A percentile compares a stretch with the other conserved stretches of the same genome.
Evolutionary conservation across 1,284 basidiomycete species (phyloP).

Genomic region (Ceratobasidium sp.): DNA sequence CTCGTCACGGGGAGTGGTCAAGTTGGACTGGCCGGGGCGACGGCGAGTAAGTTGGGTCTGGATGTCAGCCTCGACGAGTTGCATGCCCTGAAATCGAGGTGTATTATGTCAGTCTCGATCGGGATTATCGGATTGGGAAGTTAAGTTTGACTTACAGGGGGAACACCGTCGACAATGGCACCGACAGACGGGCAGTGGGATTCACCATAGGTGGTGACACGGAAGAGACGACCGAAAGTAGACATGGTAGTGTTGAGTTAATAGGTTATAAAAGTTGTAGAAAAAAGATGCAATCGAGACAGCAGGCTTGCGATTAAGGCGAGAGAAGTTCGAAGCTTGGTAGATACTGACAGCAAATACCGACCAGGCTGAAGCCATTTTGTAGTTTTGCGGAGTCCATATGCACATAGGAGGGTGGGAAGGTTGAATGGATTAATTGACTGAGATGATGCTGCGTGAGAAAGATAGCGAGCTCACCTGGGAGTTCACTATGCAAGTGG

Average conservation of each 20-base stretch:
- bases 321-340: constrained; percentile 31
- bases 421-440: background rate
- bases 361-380: constrained; percentile 39
- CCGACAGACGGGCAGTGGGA: constrained; percentile 97
- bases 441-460: constrained; percentile 34
- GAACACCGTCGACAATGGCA: constrained; percentile 96
- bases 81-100: constrained; percentile 77
- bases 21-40: constrained; percentile 94
- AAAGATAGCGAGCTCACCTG: constrained; percentile 39
- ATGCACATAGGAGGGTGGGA: constrained; percentile 30
- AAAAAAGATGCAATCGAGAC: constrained; percentile 40
- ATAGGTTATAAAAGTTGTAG: constrained; percentile 13
- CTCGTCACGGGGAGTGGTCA: constrained; percentile 97
- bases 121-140: background rate
- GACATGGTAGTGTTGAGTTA: constrained; percentile 70
- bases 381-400: constrained; percentile 27
- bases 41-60: constrained; percentile 92
- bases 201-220: constrained; percentile 98
- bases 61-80: constrained; percentile 83
- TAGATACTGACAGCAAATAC: constrained; percentile 41
- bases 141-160: constrained; percentile 72
- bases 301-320: constrained; percentile 39
- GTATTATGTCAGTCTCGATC: constrained; percentile 12
- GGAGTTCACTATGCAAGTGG: constrained; percentile 34
- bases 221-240: constrained; percentile 88